Percentiles rank a stretch among this genome's conserved stretches.
These are phyloP conservation scores for Pythium graminicola DNA, from an alignment of 352 stramenopile genomes.

Conservation along the genomic window DNA sequence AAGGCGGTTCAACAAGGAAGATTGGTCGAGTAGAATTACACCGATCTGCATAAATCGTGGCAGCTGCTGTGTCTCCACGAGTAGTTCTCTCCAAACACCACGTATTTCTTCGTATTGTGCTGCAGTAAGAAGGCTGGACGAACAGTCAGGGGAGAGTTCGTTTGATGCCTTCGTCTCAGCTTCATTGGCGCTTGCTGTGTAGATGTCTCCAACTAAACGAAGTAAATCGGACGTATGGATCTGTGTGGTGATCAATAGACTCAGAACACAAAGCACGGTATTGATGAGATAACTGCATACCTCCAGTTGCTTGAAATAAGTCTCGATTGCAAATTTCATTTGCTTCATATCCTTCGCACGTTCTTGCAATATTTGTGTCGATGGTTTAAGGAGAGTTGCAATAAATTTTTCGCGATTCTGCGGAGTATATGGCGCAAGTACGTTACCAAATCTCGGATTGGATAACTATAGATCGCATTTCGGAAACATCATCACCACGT, in stretches of 20 bases:
- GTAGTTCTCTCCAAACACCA: conserved; percentile 32
- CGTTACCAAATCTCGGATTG: conserved; percentile 5
- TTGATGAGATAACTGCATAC: conserved; percentile 6
- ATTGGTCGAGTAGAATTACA: conserved; percentile 49
- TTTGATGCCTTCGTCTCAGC: conserved; percentile 19
- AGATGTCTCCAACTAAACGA: conserved; percentile 7
- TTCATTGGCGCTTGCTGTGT: conserved; percentile 11
- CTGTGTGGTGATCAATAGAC: background rate
- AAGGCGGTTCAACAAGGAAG: conserved; percentile 31
- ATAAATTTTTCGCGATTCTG: conserved; percentile 19
- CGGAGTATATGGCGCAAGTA: conserved; percentile 22
- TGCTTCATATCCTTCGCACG: conserved; percentile 14
- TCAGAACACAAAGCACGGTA: background rate
- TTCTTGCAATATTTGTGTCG: conserved; percentile 15
- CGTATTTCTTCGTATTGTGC: conserved; percentile 37
- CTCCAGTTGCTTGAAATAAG: conserved; percentile 28
- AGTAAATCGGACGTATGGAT: conserved; percentile 15
- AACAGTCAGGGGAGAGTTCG: background rate
- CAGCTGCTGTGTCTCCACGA: conserved; percentile 29
- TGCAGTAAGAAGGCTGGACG: conserved; percentile 16
- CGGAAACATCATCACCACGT: background rate
- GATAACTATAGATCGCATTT: conserved; percentile 7
- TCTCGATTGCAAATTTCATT: conserved; percentile 26
- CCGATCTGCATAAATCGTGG: conserved; percentile 40
- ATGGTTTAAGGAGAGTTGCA: conserved; percentile 11